Conservation (phyloP, 495 filamentous ascomycete genomes). For the Podospora appendiculata region DNA sequence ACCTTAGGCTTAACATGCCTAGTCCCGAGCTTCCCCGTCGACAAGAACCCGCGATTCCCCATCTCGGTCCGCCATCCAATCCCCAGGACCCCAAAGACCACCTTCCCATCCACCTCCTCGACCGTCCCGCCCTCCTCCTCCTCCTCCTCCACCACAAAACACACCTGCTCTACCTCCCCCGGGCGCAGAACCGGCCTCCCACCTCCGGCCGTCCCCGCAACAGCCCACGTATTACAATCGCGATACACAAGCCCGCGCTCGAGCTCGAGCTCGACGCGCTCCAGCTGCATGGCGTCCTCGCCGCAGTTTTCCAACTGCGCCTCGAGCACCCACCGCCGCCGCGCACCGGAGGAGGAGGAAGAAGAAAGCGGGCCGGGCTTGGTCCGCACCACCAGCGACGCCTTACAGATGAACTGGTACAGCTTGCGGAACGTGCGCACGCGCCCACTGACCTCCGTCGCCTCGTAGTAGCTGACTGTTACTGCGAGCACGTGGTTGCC, state of each 20-base stretch:
- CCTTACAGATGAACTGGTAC: conserved; percentile 92
- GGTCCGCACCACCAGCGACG: conserved; percentile 80
- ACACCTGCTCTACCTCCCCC: conserved; percentile 84
- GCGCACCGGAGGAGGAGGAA: conserved; percentile 37
- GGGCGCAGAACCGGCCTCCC: conserved; percentile 64
- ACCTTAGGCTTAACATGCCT: conserved; percentile 11
- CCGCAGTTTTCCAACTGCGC: conserved; percentile 93
- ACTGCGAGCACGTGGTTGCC: conserved; percentile 91
- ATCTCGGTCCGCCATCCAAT: conserved; percentile 85
- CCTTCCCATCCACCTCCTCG: conserved; percentile 47
- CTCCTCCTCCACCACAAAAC: conserved; percentile 74
- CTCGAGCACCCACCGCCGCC: conserved; percentile 57
- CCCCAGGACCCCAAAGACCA: conserved; percentile 70
- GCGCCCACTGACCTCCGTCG: conserved; percentile 56
- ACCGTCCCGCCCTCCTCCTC: conserved; percentile 33
- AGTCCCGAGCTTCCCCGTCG: conserved; percentile 72
- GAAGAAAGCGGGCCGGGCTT: conserved; percentile 57
- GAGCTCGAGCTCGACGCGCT: conserved; percentile 45
- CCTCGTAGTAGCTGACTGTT: conserved; percentile 80
- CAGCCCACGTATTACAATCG: conserved; percentile 44
- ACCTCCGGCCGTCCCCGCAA: not conserved
- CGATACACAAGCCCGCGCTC: conserved; percentile 37
- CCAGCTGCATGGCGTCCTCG: conserved; percentile 55
- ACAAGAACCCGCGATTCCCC: conserved; percentile 82
- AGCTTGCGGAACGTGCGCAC: conserved; percentile 87